Evolutionary conservation across 192 early-diverging fungal species (phyloP), one percentile per base, ranked within the genome.

Genomic region (Dimargaris cristalligena): DNA sequence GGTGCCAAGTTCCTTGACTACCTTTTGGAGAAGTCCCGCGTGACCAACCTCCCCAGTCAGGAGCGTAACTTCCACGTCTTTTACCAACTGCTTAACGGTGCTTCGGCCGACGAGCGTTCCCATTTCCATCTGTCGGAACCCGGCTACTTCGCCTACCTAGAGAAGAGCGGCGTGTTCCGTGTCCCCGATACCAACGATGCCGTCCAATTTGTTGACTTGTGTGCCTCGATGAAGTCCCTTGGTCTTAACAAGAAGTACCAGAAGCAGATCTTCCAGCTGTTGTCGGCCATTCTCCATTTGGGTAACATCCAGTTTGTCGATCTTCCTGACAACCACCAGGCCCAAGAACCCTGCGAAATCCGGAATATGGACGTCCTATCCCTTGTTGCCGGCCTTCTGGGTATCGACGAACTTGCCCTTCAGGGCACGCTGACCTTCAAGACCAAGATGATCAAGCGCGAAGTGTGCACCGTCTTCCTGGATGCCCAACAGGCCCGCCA

Each of bases 31-130:
- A 89, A 90, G 67, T 70, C 67, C 41, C 81, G 92, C 4, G 81
- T 96, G 32, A 75, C 81, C 4, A 72, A 75, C 2, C 52, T 69
- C 1, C 67, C 64, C 16, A 62, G 75, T 33, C 77, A 76, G 60
- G 91, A 92, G 58, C 80, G 86, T 58, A 91, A 83, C 71, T 99
- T 94, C 74, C 89, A 97, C 65, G 84, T 95, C 32, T 92, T 99
- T 66, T 93, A 99, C 74, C 86, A 92, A 64, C 72, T 99, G 30
- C 77, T 95, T 4, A 83, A 89, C 28, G 96, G 94, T n/a, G 76
- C 76, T 0, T 75, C 82, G 28, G 60, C 71, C 23, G 84, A 90
- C 61, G 92, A 97, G 70, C 85, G 81, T 55, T 44, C 78, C 20
- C 70, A 81, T 58, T 80, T 87, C 54, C 81, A 81, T 48, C 74